Conservation (phyloP, 768 basidiomycete genomes). For the Clathrus columnatus region DNA sequence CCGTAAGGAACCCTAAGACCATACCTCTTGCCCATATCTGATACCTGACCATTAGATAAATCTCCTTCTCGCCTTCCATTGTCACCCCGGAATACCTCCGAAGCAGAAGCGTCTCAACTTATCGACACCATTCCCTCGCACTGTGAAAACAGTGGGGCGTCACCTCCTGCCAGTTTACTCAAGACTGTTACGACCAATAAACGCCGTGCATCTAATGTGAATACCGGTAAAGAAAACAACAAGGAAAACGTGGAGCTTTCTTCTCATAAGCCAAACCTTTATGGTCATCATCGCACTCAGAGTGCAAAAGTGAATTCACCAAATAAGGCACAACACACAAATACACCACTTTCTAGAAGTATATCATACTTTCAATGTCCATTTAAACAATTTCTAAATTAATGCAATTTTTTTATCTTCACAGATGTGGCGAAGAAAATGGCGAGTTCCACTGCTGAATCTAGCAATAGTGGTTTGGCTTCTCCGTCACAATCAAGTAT, state of each 20-base stretch:
- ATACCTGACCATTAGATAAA: no score
- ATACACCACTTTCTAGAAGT: not conserved
- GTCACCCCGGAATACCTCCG: not conserved
- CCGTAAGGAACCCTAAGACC: not conserved
- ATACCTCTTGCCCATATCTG: no score
- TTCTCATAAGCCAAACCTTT: not conserved
- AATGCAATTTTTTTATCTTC: not conserved
- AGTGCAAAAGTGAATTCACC: not conserved
- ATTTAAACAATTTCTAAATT: not conserved
- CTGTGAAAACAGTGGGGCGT: not conserved
- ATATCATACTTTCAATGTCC: not conserved
- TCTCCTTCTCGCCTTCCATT: conserved; percentile 1
- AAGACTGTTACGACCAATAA: conserved; percentile 2
- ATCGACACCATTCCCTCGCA: not conserved
- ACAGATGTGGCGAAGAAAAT: conserved; percentile 4
- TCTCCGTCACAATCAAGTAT: not conserved
- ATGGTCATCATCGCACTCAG: conserved; percentile 3
- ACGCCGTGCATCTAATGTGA: not conserved
- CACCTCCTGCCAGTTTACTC: conserved; percentile 7
- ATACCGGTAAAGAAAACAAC: not conserved
- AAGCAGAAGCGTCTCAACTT: conserved; percentile 1
- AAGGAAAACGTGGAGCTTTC: not conserved
- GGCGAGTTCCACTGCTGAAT: not conserved
- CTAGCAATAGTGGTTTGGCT: not conserved
- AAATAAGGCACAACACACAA: not conserved